Evolutionary conservation across 495 filamentous ascomycete species (phyloP).

Genomic region (Neurospora sublineolata): DNA sequence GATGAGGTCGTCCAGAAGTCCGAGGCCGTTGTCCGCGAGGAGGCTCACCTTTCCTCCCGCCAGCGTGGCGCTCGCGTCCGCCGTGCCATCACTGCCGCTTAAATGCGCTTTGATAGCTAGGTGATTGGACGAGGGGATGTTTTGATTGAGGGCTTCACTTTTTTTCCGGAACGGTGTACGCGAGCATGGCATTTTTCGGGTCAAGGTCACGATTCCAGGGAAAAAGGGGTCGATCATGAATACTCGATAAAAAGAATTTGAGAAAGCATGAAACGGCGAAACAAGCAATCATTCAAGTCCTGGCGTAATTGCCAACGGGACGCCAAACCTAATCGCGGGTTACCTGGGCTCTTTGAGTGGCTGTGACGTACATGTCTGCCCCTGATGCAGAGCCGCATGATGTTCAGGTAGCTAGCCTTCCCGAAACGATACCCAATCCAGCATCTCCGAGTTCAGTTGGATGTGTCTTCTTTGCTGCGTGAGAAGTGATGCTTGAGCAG

Average conservation of each 20-base stretch:
- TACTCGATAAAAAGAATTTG: conserved; percentile 27
- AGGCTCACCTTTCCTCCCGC: conserved; percentile 61
- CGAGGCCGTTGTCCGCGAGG: conserved; percentile 48
- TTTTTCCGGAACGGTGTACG: conserved; percentile 30
- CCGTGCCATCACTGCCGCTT: conserved; percentile 69
- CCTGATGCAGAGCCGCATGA: not conserved
- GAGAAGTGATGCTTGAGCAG: not conserved
- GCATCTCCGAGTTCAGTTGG: not conserved
- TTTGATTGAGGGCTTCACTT: conserved; percentile 28
- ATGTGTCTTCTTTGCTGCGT: not conserved
- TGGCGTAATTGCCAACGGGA: not conserved
- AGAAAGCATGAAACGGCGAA: conserved; percentile 16
- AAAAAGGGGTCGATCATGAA: conserved; percentile 27
- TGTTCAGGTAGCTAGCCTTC: not conserved
- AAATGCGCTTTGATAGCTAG: conserved; percentile 22
- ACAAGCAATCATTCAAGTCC: not conserved
- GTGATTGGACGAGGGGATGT: conserved; percentile 15
- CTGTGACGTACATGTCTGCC: not conserved
- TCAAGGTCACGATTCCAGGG: conserved; percentile 29
- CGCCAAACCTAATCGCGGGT: not conserved
- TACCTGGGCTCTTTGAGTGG: not conserved
- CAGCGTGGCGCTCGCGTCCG: conserved; percentile 76
- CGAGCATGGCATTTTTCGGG: conserved; percentile 31
- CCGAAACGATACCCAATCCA: not conserved
- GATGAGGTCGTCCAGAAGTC: conserved; percentile 86